Percentiles rank a stretch among this genome's conserved stretches.
Evolutionary conservation across 306 rosid genomes (phyloP).

Genomic region (Vigna reflexopilosa): DNA sequence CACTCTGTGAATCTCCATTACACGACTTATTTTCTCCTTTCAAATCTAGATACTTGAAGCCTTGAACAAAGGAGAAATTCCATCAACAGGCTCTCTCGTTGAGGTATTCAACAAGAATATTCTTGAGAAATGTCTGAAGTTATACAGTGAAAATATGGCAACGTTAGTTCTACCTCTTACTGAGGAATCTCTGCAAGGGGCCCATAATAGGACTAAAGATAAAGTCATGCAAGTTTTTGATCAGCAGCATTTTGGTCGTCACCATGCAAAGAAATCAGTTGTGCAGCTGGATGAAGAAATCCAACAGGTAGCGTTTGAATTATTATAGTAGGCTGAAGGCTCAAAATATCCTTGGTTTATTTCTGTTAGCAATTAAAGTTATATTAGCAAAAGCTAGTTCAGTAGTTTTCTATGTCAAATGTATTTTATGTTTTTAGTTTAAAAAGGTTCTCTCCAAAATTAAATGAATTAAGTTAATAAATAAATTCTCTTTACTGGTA

Average conservation of each 20-base stretch:
- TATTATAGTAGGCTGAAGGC: slow-evolving; percentile 8
- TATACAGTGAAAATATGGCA: slow-evolving; percentile 67
- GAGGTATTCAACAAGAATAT: slow-evolving; percentile 93
- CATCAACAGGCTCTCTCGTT: slow-evolving; percentile 97
- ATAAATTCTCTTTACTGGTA: slow-evolving; percentile 1
- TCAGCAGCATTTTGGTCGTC: slow-evolving; percentile 86
- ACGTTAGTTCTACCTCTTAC: slow-evolving; percentile 68
- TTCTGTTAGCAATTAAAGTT: neutral
- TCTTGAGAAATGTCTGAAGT: slow-evolving; percentile 87
- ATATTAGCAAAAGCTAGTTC: slow-evolving; percentile 13
- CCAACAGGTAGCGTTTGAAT: slow-evolving; percentile 62
- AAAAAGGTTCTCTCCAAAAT: slow-evolving; percentile 9
- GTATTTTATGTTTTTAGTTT: neutral
- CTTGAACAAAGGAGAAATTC: slow-evolving; percentile 98
- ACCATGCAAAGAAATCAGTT: slow-evolving; percentile 88
- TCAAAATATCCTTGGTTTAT: slow-evolving; percentile 33
- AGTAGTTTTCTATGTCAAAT: slow-evolving; percentile 20
- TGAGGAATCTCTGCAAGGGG: slow-evolving; percentile 62
- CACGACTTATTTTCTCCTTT: slow-evolving; percentile 38
- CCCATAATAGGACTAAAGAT: slow-evolving; percentile 64
- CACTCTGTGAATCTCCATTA: slow-evolving; percentile 19
- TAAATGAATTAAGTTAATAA: slow-evolving; percentile 13
- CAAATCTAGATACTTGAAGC: slow-evolving; percentile 85
- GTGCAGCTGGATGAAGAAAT: slow-evolving; percentile 81
- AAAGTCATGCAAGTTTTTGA: slow-evolving; percentile 74